Percentiles rank a stretch among this genome's conserved stretches.
These are phyloP conservation scores for Parietaria judaica DNA, from an alignment of 306 rosid genomes.

Conservation along the genomic window DNA sequence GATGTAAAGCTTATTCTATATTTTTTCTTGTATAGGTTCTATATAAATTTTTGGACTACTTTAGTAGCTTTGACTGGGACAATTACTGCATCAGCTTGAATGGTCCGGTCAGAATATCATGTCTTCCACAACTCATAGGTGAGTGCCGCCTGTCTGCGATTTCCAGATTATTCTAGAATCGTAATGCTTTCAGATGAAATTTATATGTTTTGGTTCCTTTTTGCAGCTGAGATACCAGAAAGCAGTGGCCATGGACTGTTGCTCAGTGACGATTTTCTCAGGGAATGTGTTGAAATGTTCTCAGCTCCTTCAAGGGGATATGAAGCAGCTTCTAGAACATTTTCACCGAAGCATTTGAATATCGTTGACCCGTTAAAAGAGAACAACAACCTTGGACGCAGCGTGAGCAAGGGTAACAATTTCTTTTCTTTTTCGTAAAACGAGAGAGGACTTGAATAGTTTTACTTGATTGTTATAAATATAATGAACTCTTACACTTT, in stretches of 20 bases:
- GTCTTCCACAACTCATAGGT: constrained; percentile 65
- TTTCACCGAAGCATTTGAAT: constrained; percentile 75
- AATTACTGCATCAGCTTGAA: constrained; percentile 80
- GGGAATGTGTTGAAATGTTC: constrained; percentile 60
- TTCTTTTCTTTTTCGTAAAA: constrained; percentile 4
- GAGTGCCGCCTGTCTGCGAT: constrained; percentile 23
- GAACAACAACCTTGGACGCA: constrained; percentile 95
- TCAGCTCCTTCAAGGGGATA: constrained; percentile 66
- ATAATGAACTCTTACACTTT: constrained; percentile 1
- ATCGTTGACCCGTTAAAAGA: constrained; percentile 90
- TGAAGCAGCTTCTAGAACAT: constrained; percentile 46
- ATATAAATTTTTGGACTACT: constrained; percentile 80
- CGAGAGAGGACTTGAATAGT: background rate
- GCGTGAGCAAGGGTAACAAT: constrained; percentile 71
- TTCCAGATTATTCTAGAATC: constrained; percentile 3
- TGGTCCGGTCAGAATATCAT: constrained; percentile 80
- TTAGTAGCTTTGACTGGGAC: constrained; percentile 96
- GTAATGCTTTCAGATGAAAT: constrained; percentile 1
- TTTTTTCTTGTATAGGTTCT: constrained; percentile 45
- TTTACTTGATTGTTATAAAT: background rate
- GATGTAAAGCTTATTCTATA: background rate
- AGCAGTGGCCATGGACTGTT: constrained; percentile 55
- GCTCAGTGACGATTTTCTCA: constrained; percentile 63
- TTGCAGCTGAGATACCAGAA: constrained; percentile 66
- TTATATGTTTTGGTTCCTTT: background rate